Percentiles rank a stretch among this genome's conserved stretches.
phyloP scores from a whole-genome alignment of 352 stramenopile species.

The Phytopythium oedochilum region DNA sequence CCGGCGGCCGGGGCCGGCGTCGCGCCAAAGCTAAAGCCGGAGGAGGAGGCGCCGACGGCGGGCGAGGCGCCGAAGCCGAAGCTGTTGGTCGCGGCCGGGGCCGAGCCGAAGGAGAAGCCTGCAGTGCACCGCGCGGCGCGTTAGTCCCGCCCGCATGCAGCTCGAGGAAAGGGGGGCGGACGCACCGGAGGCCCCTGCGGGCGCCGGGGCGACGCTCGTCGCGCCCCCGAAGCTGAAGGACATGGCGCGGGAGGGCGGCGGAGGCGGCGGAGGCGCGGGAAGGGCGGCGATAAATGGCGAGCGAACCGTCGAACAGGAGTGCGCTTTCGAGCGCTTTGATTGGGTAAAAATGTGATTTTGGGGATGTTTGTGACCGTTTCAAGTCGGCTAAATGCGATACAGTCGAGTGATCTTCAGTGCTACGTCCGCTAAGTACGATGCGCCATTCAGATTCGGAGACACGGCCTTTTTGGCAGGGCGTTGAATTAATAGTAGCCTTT shows the following conservation, averaged over 20 bases:
- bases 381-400: no score
- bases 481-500: no score
- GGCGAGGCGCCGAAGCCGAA: constrained; percentile 19
- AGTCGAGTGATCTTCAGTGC: no score
- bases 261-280: background rate
- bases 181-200: background rate
- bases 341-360: no score
- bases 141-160: no score
- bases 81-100: constrained; percentile 12
- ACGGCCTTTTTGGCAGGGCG: no score
- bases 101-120: constrained; percentile 13
- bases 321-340: no score
- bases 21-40: constrained; percentile 6
- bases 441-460: no score
- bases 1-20: constrained; percentile 2
- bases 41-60: background rate
- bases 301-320: no score
- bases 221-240: constrained; percentile 39
- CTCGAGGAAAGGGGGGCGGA: background rate
- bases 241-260: constrained; percentile 1
- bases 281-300: background rate
- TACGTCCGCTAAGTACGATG: no score
- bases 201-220: constrained; percentile 6
- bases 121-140: no score
- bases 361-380: no score